A percentile compares a stretch with the other conserved stretches of the same genome.
These are phyloP conservation scores for Collybiopsis confluens DNA, from an alignment of 768 basidiomycete genomes.

Conservation along the genomic window DNA sequence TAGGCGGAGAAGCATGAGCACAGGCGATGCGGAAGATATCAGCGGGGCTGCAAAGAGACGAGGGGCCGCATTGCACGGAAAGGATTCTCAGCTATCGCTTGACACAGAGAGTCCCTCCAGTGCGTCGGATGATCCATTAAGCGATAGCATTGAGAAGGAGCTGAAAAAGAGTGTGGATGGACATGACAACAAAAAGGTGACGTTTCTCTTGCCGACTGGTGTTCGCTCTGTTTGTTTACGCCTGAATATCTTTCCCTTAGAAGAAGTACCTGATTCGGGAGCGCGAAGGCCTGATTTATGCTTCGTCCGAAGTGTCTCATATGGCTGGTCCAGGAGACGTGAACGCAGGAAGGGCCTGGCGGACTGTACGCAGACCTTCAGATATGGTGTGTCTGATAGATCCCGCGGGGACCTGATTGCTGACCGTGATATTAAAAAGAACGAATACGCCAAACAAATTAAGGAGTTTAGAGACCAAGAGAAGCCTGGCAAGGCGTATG, in stretches of 20 bases:
- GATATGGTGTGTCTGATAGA: slow-evolving; percentile 77
- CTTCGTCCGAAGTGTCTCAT: slow-evolving; percentile 73
- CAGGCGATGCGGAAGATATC: slow-evolving; percentile 61
- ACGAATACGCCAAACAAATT: slow-evolving; percentile 92
- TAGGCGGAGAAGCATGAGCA: slow-evolving; percentile 72
- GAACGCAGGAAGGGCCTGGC: slow-evolving; percentile 81
- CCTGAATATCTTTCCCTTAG: slow-evolving; percentile 14
- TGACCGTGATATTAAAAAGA: slow-evolving; percentile 38
- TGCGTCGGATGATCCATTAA: slow-evolving; percentile 49
- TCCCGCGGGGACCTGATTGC: slow-evolving; percentile 3
- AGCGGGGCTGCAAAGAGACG: slow-evolving; percentile 28
- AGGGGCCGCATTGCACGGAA: slow-evolving; percentile 22
- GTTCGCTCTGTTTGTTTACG: slow-evolving; percentile 8
- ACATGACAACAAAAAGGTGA: slow-evolving; percentile 35
- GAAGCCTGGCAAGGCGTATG: slow-evolving; percentile 74
- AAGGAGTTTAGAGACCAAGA: slow-evolving; percentile 75
- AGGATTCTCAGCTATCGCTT: slow-evolving; percentile 25
- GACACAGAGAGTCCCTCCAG: slow-evolving; percentile 29
- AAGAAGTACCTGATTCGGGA: slow-evolving; percentile 82
- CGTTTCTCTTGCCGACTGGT: no score
- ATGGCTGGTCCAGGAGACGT: slow-evolving; percentile 76
- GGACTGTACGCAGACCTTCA: slow-evolving; percentile 80
- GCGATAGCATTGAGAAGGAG: slow-evolving; percentile 71
- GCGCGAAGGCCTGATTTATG: slow-evolving; percentile 73
- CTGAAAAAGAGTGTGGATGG: slow-evolving; percentile 48